Evolutionary conservation across 371 early-diverging fungal species (phyloP).

Genomic region (Apophysomyces variabilis): DNA sequence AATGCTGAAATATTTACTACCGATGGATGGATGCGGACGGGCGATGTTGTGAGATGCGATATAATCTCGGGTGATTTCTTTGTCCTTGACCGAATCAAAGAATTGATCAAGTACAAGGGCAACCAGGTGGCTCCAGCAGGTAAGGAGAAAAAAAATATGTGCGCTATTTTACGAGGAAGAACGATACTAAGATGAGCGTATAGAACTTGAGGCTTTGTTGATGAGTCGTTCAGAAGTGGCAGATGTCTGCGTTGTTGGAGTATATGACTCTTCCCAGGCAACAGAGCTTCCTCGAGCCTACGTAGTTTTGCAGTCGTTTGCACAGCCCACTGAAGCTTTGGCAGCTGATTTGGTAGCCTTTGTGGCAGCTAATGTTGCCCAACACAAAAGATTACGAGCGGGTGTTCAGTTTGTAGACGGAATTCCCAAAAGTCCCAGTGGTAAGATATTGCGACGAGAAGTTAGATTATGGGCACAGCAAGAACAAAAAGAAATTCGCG

Average conservation of each 20-base stretch:
- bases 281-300: conserved; percentile 84
- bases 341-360: conserved; percentile 41
- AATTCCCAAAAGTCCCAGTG: conserved; percentile 81
- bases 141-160: conserved; percentile 12
- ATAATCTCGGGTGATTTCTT: conserved; percentile 58
- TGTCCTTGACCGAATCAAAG: conserved; percentile 77
- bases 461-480: conserved; percentile 44
- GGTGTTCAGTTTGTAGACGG: conserved; percentile 72
- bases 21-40: conserved; percentile 82
- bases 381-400: conserved; percentile 80
- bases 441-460: conserved; percentile 79
- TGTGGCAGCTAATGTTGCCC: conserved; percentile 67
- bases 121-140: conserved; percentile 76
- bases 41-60: conserved; percentile 79
- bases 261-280: conserved; percentile 53
- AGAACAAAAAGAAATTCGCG: conserved; percentile 26
- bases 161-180: neutral
- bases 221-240: conserved; percentile 67
- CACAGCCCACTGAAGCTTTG: conserved; percentile 22
- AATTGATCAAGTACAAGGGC: conserved; percentile 79
- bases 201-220: conserved; percentile 80
- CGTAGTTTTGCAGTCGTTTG: conserved; percentile 59
- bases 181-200: too few species aligned
- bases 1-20: conserved; percentile 70
- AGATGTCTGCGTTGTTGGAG: conserved; percentile 79